Conservation (phyloP, 208 protist species). For the Trypanosomatidae sp. region DNA sequence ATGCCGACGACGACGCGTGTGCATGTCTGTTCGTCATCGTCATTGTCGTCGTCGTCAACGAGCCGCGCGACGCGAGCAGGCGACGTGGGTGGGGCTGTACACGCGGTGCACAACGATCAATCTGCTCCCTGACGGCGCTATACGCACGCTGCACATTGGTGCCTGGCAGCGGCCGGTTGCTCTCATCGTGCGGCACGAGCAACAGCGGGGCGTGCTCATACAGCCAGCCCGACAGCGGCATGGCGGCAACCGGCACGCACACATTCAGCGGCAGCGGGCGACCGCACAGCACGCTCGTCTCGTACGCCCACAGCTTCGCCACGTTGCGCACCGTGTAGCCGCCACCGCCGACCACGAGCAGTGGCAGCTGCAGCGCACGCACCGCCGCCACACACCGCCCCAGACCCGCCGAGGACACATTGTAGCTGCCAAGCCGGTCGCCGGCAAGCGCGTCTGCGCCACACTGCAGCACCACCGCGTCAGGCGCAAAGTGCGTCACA, state of each 20-base stretch:
- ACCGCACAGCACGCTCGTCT: conserved; percentile 77
- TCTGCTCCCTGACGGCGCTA: conserved; percentile 47
- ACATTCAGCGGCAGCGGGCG: conserved; percentile 48
- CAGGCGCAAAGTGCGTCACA: conserved; percentile 55
- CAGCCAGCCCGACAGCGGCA: conserved; percentile 72
- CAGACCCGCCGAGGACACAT: conserved; percentile 90
- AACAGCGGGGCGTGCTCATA: conserved; percentile 69
- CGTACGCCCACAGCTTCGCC: conserved; percentile 96
- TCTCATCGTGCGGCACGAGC: conserved; percentile 61
- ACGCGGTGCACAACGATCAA: conserved; percentile 49
- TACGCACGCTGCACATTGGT: conserved; percentile 57
- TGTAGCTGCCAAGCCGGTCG: conserved; percentile 93
- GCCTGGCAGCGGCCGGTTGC: conserved; percentile 37
- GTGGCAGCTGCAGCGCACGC: conserved; percentile 88
- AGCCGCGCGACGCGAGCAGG: too few relatives aligned
- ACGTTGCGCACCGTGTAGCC: conserved; percentile 99
- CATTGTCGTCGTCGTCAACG: too few relatives aligned
- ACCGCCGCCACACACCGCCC: conserved; percentile 93
- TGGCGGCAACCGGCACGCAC: conserved; percentile 37
- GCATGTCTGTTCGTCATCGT: too few relatives aligned
- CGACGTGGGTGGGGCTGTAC: conserved; percentile 22
- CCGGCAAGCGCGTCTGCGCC: conserved; percentile 97
- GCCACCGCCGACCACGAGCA: conserved; percentile 97
- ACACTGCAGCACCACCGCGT: conserved; percentile 98
- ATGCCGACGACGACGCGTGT: too few relatives aligned